Conservation (phyloP, 2,329 filamentous ascomycete species). For the Aureobasidium sp. region DNA sequence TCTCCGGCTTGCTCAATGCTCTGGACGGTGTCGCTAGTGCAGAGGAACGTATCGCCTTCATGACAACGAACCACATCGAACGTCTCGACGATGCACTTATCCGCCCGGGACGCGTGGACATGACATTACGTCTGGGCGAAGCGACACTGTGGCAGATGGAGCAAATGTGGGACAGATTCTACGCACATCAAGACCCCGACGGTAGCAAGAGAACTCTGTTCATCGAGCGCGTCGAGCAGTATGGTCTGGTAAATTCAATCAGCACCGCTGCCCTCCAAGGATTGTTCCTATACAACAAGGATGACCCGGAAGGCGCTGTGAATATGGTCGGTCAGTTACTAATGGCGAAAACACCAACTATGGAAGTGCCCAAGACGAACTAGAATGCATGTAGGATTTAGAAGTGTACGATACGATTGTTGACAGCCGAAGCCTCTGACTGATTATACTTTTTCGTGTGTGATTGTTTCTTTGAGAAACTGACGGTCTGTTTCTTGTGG, state of each 20-base stretch:
- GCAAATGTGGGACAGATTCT: conserved; percentile 91
- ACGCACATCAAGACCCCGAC: conserved; percentile 66
- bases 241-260: conserved; percentile 62
- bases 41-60: conserved; percentile 86
- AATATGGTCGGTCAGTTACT: conserved; percentile 26
- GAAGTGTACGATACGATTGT: not conserved
- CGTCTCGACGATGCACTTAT: conserved; percentile 82
- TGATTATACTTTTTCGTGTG: not conserved
- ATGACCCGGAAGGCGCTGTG: conserved; percentile 79
- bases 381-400: not conserved
- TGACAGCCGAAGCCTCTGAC: not conserved
- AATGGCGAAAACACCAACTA: conserved; percentile 10
- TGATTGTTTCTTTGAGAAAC: not conserved
- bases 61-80: conserved; percentile 92
- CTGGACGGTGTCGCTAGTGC: conserved; percentile 85
- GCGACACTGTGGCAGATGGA: conserved; percentile 77
- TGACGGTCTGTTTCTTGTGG: too few species aligned
- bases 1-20: conserved; percentile 70
- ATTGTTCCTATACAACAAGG: conserved; percentile 91
- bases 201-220: conserved; percentile 60
- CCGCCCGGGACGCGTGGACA: conserved; percentile 83
- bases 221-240: conserved; percentile 57
- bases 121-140: conserved; percentile 84
- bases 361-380: conserved; percentile 8
- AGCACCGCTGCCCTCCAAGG: conserved; percentile 92